Conservation (phyloP, 495 filamentous ascomycete species). For the Aspergillus steynii region DNA sequence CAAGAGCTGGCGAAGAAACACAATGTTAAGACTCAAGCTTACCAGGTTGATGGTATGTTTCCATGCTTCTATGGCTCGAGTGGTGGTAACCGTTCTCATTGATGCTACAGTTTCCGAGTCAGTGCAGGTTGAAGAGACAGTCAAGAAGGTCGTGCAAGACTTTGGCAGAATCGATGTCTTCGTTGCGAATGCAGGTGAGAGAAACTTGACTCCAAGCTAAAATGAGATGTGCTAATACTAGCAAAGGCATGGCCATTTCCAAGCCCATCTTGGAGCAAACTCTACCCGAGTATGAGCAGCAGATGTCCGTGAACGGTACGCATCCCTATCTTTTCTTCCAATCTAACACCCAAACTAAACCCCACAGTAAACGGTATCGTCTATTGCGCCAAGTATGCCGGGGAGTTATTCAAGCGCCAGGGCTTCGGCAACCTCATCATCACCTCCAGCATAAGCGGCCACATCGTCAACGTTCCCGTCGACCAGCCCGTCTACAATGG, state of each 20-base stretch:
- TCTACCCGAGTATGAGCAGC: slow-evolving; percentile 46
- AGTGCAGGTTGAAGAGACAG: not conserved
- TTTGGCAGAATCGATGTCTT: slow-evolving; percentile 52
- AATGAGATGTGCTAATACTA: not conserved
- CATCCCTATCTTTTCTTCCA: not conserved
- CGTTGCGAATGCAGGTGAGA: slow-evolving; percentile 41
- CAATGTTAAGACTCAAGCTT: not conserved
- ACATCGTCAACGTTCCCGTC: slow-evolving; percentile 70
- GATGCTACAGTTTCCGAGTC: not conserved
- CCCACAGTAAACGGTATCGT: slow-evolving; percentile 35
- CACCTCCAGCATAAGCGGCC: slow-evolving; percentile 79
- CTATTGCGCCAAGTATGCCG: slow-evolving; percentile 37
- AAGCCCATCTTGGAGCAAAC: slow-evolving; percentile 49
- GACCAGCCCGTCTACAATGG: slow-evolving; percentile 68
- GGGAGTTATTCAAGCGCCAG: slow-evolving; percentile 59
- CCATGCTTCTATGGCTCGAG: not conserved
- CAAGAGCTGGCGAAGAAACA: not conserved
- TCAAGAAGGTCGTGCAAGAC: slow-evolving; percentile 32
- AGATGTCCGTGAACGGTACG: slow-evolving; percentile 43
- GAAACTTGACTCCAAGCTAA: no score
- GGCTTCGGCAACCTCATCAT: slow-evolving; percentile 66
- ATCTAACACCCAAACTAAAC: not conserved
- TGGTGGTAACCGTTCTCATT: not conserved
- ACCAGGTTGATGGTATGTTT: not conserved
- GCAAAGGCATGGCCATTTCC: slow-evolving; percentile 50